Base-by-base conservation (phyloP, 306 rosid species). In the Alnus rubra region DNA sequence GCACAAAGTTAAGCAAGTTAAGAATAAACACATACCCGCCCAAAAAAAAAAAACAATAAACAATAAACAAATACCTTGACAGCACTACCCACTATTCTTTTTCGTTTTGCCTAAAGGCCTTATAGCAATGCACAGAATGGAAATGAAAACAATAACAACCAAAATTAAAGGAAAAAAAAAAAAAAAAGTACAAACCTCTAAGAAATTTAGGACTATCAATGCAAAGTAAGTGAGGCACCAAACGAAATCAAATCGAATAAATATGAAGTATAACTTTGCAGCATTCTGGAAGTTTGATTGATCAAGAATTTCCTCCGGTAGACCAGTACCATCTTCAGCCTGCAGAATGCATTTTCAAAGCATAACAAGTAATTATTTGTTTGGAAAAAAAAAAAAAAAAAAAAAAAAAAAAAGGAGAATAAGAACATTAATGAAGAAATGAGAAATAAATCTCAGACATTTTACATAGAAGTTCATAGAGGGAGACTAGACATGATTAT, bases 241-340 rank as follows among this genome's bases (percentile, higher is more conserved):
- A 39, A 95, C 28, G 83, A 88, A 15, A 82, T 86, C 73, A 44
- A 42, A 80, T 75, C 79, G 83, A 48, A 71, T 63, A 74, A 80
- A 93, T 9, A 88, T 19, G 83, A 95, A 95, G 87, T 95, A 95
- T 80, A 52, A 87, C 83, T 75, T 88, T 33, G 93, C 89, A 58
- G 88, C 86, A 76, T 63, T 91, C 64, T 91, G 98, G 78, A 93
- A 95, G 83, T 52, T 83, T 47, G 97, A 83, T 35, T 86, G 87
- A 37, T 90, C 94, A 59, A 95, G 94, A 79, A 95, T 86, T 83
- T 95, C 87, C 90, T 90, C 99, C 0, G 99, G 99, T 79, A 95
- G 64, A 70, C 99, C 98, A 62, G 89, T 74, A 74, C 99, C 99
- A 73, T 95, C 98, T 82, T 95, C 98, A 74, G 98, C 98, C 98